phyloP scores from a whole-genome alignment of 176 grass and related monocot species.

The Themeda triandra region DNA sequence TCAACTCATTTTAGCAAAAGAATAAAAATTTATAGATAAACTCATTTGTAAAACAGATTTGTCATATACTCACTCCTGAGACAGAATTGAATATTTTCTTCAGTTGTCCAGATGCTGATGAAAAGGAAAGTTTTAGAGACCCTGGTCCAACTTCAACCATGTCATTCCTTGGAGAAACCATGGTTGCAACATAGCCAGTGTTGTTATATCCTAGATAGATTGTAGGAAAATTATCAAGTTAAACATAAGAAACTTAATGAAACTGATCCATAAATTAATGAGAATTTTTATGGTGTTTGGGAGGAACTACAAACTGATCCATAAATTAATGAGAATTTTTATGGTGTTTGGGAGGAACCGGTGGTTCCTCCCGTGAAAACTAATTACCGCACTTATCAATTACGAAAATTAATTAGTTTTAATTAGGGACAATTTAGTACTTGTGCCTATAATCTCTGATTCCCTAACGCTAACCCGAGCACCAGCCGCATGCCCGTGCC shows the following conservation, averaged over 20 bases:
- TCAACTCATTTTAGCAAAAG: not conserved
- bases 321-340: too few relatives aligned
- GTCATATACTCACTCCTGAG: constrained; percentile 54
- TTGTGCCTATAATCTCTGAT: too few relatives aligned
- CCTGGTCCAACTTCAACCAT: constrained; percentile 77
- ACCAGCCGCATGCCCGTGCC: too few relatives aligned
- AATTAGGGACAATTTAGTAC: too few relatives aligned
- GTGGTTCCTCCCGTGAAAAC: too few relatives aligned
- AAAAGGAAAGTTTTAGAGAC: constrained; percentile 81
- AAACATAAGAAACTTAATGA: not conserved
- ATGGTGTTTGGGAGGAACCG: too few relatives aligned
- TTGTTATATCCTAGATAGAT: constrained; percentile 30
- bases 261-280: not conserved
- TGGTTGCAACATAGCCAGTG: constrained; percentile 29
- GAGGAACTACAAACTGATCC: too few relatives aligned
- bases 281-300: too few relatives aligned
- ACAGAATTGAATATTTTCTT: constrained; percentile 58
- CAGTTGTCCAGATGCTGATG: constrained; percentile 66
- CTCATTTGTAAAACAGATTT: not conserved
- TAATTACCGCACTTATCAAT: too few relatives aligned
- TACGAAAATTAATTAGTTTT: too few relatives aligned
- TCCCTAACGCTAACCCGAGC: too few relatives aligned
- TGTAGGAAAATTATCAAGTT: not conserved
- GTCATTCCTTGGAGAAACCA: constrained; percentile 45
- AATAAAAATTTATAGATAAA: not conserved